A percentile compares a stretch with the other conserved stretches of the same genome.
Evolutionary conservation across 768 basidiomycete genomes (phyloP).

Genomic region (Rickenella mellea): DNA sequence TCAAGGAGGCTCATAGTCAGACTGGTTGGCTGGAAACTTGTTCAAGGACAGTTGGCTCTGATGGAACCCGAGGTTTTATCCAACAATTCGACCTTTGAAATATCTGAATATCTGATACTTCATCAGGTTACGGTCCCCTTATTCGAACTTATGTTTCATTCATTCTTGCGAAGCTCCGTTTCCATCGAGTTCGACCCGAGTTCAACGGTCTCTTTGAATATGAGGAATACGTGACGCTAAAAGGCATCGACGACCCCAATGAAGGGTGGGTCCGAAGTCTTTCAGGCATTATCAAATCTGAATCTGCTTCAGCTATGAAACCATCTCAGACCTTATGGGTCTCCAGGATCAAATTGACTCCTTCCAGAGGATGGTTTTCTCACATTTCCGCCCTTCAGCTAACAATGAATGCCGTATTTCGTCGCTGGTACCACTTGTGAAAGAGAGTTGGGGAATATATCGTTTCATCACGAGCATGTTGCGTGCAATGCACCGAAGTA

Average conservation of each 20-base stretch:
- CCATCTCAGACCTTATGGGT: constrained; percentile 94
- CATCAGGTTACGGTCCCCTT: constrained; percentile 78
- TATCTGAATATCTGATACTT: neutral
- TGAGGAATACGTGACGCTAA: constrained; percentile 94
- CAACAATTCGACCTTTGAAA: constrained; percentile 8
- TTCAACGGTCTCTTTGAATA: constrained; percentile 99
- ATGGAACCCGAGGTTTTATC: constrained; percentile 78
- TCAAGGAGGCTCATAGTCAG: constrained; percentile 95
- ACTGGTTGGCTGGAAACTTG: constrained; percentile 98
- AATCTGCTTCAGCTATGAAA: constrained; percentile 69
- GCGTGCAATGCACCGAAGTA: constrained; percentile 91
- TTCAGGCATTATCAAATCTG: constrained; percentile 1
- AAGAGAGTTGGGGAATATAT: constrained; percentile 99
- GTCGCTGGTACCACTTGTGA: constrained; percentile 89
- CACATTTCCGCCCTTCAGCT: constrained; percentile 81
- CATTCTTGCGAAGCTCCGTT: constrained; percentile 88
- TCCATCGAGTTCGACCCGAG: constrained; percentile 91
- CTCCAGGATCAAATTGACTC: constrained; percentile 98
- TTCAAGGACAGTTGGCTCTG: constrained; percentile 73
- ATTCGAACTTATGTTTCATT: constrained; percentile 96
- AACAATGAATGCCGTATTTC: constrained; percentile 99
- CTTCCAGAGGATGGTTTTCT: constrained; percentile 96
- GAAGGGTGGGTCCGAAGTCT: constrained; percentile 65
- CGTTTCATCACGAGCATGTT: constrained; percentile 99
- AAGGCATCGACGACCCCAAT: constrained; percentile 97